Evolutionary conservation across 441 rosid species (phyloP), one percentile per base, ranked within the genome.

Genomic region (Eruca vesicaria): DNA sequence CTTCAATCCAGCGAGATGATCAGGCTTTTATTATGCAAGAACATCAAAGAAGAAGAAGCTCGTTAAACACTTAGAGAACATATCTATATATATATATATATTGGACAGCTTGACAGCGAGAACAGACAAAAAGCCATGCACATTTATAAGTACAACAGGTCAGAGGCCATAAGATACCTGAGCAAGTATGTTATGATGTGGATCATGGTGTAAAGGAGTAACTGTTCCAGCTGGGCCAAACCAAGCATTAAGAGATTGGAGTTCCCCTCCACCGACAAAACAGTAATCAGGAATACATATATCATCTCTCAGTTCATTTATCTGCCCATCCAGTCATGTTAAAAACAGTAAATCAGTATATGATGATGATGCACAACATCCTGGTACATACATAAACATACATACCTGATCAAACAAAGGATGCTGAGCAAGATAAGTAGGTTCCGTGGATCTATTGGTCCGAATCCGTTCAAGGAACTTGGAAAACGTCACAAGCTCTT

Each of bases 161-260:
- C 6, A 20, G 36, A 38, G 32, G 60, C 68, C 23, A 58, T 32
- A 16, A 55, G 12, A 32, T 81, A 92, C 99, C 98, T 95, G 99
- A 36, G 97, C 93, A 71, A 95, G 89, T 69, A 95, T 82, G 78
- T 95, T 95, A 81, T 95, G 99, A 85, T 95, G 99, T 18, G 99
- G 99, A 79, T 95, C 99, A 82, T 92, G 98, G 78, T 95, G 99
- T 85, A 95, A 74, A 5, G 99, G 99, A 35, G 99, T 95, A 65
- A 95, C 94, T 1, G 98, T 95, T 48, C 97, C 95, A 57, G 90
- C 87, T 26, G 99, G 99, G 76, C 98, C 99, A 77, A 93, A 95
- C 98, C 99, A 95, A 48, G 97, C 97, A 82, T 95, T 95, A 28
- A 95, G 80, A 60, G 98, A 83, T 61, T 84, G 89, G 75, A 95